Evolutionary conservation across 2,329 filamentous ascomycete genomes (phyloP).

Genomic region (Colletotrichum trifolii): DNA sequence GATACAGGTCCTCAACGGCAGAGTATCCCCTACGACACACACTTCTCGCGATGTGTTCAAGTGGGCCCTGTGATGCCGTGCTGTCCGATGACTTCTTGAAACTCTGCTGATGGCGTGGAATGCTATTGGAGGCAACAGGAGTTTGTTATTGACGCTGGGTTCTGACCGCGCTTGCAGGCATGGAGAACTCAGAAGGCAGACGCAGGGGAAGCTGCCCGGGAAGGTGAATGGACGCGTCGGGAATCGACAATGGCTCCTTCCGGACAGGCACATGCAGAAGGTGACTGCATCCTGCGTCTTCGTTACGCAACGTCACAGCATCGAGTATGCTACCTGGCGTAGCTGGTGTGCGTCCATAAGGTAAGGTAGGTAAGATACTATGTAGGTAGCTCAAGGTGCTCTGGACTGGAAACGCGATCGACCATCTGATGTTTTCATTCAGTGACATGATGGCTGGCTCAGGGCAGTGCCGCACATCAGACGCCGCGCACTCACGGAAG

Average conservation of each 20-base stretch:
- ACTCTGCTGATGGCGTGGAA: constrained; percentile 1
- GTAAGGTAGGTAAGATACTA: no score
- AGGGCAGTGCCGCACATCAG: constrained; percentile 14
- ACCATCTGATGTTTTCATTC: no score
- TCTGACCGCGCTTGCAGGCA: background rate
- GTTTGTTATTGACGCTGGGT: background rate
- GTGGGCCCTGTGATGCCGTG: constrained; percentile 28
- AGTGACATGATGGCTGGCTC: background rate
- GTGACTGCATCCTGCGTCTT: constrained; percentile 2
- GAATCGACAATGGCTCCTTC: constrained; percentile 1
- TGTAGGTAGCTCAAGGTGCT: background rate
- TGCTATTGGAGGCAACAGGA: background rate
- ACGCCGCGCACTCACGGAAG: constrained; percentile 16
- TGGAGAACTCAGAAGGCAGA: constrained; percentile 1
- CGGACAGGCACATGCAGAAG: constrained; percentile 2
- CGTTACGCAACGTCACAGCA: background rate
- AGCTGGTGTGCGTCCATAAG: no score
- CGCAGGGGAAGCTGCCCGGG: constrained; percentile 22
- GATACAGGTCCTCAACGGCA: no score
- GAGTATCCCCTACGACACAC: no score
- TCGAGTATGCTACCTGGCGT: no score
- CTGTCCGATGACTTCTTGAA: constrained; percentile 26
- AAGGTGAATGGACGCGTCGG: constrained; percentile 30
- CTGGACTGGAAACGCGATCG: background rate
- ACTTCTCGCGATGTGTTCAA: background rate